These are phyloP conservation scores for Pugionium cornutum DNA, from an alignment of 345 rosid species.

Conservation along the genomic window DNA sequence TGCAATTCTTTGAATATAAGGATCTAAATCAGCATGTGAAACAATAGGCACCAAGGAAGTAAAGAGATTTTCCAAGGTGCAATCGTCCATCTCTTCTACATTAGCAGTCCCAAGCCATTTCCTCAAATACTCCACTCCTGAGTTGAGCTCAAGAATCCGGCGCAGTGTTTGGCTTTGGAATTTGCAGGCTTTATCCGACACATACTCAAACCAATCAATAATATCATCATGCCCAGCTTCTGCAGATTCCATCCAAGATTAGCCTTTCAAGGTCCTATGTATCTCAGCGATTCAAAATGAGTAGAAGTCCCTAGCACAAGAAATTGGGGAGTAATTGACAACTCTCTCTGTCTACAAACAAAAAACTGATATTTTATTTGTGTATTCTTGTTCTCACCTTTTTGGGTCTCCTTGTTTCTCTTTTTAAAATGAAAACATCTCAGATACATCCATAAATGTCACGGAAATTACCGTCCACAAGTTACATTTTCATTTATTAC, in stretches of 20 bases:
- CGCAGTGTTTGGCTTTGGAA: slow-evolving; percentile 74
- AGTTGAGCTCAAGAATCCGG: slow-evolving; percentile 63
- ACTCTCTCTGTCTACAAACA: slow-evolving; percentile 21
- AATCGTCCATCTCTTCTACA: slow-evolving; percentile 53
- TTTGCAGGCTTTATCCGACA: slow-evolving; percentile 49
- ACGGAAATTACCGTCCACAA: slow-evolving; percentile 34
- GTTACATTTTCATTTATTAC: slow-evolving; percentile 8
- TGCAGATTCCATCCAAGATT: slow-evolving; percentile 34
- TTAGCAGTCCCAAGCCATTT: slow-evolving; percentile 60
- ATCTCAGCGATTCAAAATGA: slow-evolving; percentile 18
- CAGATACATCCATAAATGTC: slow-evolving; percentile 35
- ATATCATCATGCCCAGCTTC: slow-evolving; percentile 45
- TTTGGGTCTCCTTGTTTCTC: slow-evolving; percentile 23
- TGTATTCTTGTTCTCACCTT: slow-evolving; percentile 37
- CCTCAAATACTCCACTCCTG: slow-evolving; percentile 62
- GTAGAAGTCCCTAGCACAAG: not conserved
- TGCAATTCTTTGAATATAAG: slow-evolving; percentile 75
- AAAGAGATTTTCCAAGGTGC: slow-evolving; percentile 67
- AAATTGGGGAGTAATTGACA: slow-evolving; percentile 6
- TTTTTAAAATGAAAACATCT: slow-evolving; percentile 13
- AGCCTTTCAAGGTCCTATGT: slow-evolving; percentile 3
- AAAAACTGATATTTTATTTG: not conserved
- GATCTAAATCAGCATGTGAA: slow-evolving; percentile 85
- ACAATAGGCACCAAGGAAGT: slow-evolving; percentile 71
- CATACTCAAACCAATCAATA: slow-evolving; percentile 64